Conservation (phyloP, 1,284 basidiomycete species). For the Cutaneotrichosporon sp. region DNA sequence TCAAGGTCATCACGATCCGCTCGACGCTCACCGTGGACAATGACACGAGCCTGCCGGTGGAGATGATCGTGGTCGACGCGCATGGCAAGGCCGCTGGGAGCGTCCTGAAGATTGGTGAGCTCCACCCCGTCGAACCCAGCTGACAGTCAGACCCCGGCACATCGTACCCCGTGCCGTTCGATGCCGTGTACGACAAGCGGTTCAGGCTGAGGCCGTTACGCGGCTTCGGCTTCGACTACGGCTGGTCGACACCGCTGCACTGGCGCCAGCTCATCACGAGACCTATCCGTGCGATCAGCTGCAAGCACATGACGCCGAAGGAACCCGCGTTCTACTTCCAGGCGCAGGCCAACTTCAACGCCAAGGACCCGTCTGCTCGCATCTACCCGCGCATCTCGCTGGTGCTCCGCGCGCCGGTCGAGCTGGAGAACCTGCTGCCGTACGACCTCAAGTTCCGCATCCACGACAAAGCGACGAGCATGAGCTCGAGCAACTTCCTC, state of each 20-base stretch:
- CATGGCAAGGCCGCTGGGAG: slow-evolving; percentile 77
- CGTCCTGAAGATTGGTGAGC: slow-evolving; percentile 78
- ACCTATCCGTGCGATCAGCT: slow-evolving; percentile 78
- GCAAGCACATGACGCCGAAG: slow-evolving; percentile 74
- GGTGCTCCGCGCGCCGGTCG: slow-evolving; percentile 89
- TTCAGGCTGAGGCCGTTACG: slow-evolving; percentile 91
- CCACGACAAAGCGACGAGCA: slow-evolving; percentile 92
- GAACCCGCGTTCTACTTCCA: slow-evolving; percentile 97
- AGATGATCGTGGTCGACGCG: slow-evolving; percentile 86
- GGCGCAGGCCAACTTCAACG: slow-evolving; percentile 81
- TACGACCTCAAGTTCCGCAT: slow-evolving; percentile 95
- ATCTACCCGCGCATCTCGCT: slow-evolving; percentile 83
- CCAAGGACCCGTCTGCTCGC: slow-evolving; percentile 65
- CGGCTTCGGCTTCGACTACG: slow-evolving; percentile 65
- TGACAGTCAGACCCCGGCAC: slow-evolving; percentile 69
- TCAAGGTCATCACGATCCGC: slow-evolving; percentile 92
- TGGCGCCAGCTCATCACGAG: slow-evolving; percentile 88
- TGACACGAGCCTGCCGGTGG: slow-evolving; percentile 86
- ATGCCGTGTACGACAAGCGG: slow-evolving; percentile 79
- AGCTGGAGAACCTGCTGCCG: slow-evolving; percentile 94
- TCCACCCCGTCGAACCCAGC: slow-evolving; percentile 12
- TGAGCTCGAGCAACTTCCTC: slow-evolving; percentile 80
- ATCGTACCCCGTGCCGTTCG: slow-evolving; percentile 86
- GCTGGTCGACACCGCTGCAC: slow-evolving; percentile 84
- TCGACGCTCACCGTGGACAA: slow-evolving; percentile 95